phyloP scores from a whole-genome alignment of 1,139 yeast genomes.

The Candida sp. region DNA sequence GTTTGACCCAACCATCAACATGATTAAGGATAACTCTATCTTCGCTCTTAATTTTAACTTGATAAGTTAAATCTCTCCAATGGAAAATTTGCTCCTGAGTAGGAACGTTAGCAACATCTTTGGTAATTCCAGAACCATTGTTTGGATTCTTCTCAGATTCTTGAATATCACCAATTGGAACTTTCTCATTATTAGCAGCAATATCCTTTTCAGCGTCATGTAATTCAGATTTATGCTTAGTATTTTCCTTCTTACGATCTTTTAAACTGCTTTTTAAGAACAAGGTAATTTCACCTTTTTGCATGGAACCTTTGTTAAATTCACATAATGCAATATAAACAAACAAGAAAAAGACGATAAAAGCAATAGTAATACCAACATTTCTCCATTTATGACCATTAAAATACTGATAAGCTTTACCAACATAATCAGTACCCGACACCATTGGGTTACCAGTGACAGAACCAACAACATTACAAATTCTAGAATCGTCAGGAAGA shows the following conservation, averaged over 20 bases:
- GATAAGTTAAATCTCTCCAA: slow-evolving; percentile 77
- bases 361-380: slow-evolving; percentile 66
- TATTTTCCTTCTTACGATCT: slow-evolving; percentile 27
- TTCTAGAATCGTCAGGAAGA: slow-evolving; percentile 25
- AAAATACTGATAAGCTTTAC: slow-evolving; percentile 42
- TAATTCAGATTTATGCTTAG: slow-evolving; percentile 6
- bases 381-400: slow-evolving; percentile 79
- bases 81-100: slow-evolving; percentile 53
- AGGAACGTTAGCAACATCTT: slow-evolving; percentile 10
- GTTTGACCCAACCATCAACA: slow-evolving; percentile 64
- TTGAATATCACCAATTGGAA: slow-evolving; percentile 24
- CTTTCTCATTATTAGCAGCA: slow-evolving; percentile 13
- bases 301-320: slow-evolving; percentile 68
- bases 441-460: slow-evolving; percentile 52
- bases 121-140: slow-evolving; percentile 15
- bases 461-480: slow-evolving; percentile 70
- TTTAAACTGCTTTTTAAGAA: slow-evolving; percentile 58
- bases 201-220: slow-evolving; percentile 13
- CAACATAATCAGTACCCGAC: slow-evolving; percentile 56
- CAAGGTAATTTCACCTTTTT: slow-evolving; percentile 78
- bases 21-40: slow-evolving; percentile 62
- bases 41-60: slow-evolving; percentile 62
- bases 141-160: slow-evolving; percentile 18
- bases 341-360: slow-evolving; percentile 49
- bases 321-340: slow-evolving; percentile 60